Base-by-base conservation (phyloP, 2,329 filamentous ascomycete species). In the Tolypocladium endophyticum region DNA sequence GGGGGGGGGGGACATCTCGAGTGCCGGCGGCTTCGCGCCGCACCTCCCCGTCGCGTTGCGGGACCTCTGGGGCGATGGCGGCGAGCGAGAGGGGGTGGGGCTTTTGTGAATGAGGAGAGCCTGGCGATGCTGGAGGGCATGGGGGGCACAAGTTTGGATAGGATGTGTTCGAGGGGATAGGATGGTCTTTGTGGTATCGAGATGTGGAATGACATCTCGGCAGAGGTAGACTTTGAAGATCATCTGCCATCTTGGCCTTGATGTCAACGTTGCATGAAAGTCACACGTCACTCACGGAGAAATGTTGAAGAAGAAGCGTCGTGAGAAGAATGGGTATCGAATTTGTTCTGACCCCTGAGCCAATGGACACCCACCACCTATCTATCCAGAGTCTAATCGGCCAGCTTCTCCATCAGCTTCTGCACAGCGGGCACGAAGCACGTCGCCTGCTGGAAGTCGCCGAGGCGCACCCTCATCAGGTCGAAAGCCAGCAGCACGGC, bases 401-500 rank as follows among this genome's bases (percentile, higher is more conserved):
- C 68, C 62, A 69, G 65, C 56, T 72, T 76, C 61, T 79, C 79
- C 65, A 87, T 79, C 61, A 88, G 69, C 58, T 54, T 62, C 65
- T 70, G 63, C 54, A 89, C 66, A 23, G 85, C 85, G 16, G 82
- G 82, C 60, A 84, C 77, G 67, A 84, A 88, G 64, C 79, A 78
- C 64, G 85, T 83, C 55, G 89, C 79, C 72, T 86, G 79, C 61
- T 81, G 81, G 64, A 91, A 89, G 64, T 91, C 87, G 11, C 85
- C 84, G 36, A 92, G 74, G 70, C 80, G 85, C 47, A 92, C 83
- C 6, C 82, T 77, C 89, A 93, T 93, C 65, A 89, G 85, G 69
- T 94, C 90, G 71, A 91, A 91, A 1, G 87, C 89, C 59, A 92
- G 81, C 60, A 89, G 79, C 20, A 90, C 83, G 43, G 69, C 67